A percentile compares a stretch with the other conserved stretches of the same genome.
Conservation (phyloP, 192 early-diverging fungal genomes). For the Linnemannia exigua region DNA sequence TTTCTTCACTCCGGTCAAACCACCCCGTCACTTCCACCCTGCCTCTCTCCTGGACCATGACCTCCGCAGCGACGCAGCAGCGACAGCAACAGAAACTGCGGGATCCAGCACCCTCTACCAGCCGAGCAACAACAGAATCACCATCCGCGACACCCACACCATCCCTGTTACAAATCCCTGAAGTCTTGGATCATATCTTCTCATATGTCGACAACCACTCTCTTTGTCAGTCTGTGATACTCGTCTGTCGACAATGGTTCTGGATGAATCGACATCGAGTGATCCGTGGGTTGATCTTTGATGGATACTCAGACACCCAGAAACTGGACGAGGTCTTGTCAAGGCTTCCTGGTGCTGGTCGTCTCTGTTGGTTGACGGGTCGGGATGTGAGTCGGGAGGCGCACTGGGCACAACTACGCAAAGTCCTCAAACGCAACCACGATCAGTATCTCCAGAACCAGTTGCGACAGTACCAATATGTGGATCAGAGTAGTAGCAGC, state of each 20-base stretch:
- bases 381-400: background rate
- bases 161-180: background rate
- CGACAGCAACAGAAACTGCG: background rate
- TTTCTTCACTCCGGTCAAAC: no score
- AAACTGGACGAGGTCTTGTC: background rate
- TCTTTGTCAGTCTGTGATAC: background rate
- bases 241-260: constrained; percentile 1
- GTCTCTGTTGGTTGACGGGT: constrained; percentile 1
- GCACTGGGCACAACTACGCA: background rate
- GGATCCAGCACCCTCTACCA: background rate
- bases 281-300: background rate
- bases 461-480: background rate
- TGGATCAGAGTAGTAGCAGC: background rate
- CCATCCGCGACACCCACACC: background rate
- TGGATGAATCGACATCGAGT: constrained; percentile 4
- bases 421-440: background rate
- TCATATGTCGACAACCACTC: background rate
- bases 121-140: background rate
- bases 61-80: background rate
- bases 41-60: background rate
- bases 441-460: background rate
- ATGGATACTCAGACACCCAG: background rate
- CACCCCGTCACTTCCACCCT: background rate
- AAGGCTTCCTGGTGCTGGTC: background rate
- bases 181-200: background rate